These are phyloP conservation scores for Pseudogymnoascus sp. DNA, from an alignment of 2,329 filamentous ascomycete species.

Conservation along the genomic window DNA sequence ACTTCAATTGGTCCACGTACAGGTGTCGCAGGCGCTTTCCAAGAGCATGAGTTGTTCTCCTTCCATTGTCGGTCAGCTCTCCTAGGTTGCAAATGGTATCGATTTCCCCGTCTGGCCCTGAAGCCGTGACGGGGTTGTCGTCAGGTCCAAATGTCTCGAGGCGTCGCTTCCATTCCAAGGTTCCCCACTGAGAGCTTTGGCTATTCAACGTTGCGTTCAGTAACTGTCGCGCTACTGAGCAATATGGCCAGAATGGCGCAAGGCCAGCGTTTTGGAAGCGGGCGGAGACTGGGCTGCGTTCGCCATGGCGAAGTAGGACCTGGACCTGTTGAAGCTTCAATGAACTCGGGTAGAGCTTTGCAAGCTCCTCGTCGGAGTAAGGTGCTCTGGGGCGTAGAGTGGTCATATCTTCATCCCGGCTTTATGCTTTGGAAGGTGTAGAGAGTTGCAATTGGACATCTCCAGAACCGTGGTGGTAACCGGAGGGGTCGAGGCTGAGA, in stretches of 20 bases:
- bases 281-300: constrained; percentile 77
- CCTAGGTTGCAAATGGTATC: constrained; percentile 75
- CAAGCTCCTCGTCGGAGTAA: constrained; percentile 75
- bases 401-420: constrained; percentile 55
- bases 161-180: constrained; percentile 56
- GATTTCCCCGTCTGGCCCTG: constrained; percentile 60
- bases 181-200: constrained; percentile 33
- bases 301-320: constrained; percentile 72
- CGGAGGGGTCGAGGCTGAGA: not conserved
- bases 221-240: constrained; percentile 66
- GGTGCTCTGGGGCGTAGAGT: constrained; percentile 65
- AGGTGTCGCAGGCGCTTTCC: constrained; percentile 61
- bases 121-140: constrained; percentile 62
- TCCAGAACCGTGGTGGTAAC: not conserved
- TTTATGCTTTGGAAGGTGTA: not conserved
- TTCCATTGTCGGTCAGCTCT: constrained; percentile 68
- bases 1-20: constrained; percentile 68
- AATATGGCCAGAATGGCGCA: constrained; percentile 81
- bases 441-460: not conserved
- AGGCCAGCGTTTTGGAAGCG: constrained; percentile 75
- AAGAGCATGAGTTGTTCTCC: constrained; percentile 63
- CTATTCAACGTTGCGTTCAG: constrained; percentile 51
- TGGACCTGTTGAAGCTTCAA: constrained; percentile 86
- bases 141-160: constrained; percentile 73
- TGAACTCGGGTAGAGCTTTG: constrained; percentile 68